Evolutionary conservation across 768 basidiomycete species (phyloP).

Genomic region (Clavulina sp.): DNA sequence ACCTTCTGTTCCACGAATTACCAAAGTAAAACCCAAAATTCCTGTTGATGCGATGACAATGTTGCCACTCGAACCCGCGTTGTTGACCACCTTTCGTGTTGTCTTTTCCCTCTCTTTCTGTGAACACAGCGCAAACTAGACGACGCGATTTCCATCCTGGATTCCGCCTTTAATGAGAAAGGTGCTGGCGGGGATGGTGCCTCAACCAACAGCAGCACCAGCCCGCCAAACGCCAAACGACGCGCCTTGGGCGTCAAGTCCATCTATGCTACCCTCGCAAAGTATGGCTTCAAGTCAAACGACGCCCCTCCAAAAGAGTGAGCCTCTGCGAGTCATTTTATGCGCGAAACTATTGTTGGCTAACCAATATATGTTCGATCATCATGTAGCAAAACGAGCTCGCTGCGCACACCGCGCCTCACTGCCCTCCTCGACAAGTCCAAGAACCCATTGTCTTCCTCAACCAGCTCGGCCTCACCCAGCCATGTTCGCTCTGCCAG

Average conservation of each 20-base stretch:
- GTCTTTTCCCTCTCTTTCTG: background rate
- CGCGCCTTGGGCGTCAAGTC: conserved; percentile 35
- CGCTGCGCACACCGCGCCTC: background rate
- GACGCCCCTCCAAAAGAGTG: background rate
- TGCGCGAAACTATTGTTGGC: no score
- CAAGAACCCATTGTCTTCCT: conserved; percentile 46
- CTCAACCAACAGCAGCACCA: background rate
- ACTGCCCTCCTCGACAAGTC: conserved; percentile 6
- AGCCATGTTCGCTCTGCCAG: conserved; percentile 34
- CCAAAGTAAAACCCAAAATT: conserved; percentile 27
- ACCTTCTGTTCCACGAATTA: conserved; percentile 19
- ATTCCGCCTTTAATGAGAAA: conserved; percentile 36
- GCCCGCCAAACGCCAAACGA: conserved; percentile 30
- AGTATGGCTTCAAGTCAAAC: conserved; percentile 25
- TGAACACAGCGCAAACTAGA: conserved; percentile 55
- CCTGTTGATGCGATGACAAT: no score
- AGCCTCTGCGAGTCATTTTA: no score
- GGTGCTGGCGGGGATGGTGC: conserved; percentile 11
- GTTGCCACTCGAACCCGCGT: background rate
- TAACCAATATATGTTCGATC: no score
- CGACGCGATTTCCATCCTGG: conserved; percentile 57
- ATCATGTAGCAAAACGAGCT: background rate
- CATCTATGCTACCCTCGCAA: conserved; percentile 60
- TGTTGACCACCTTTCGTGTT: background rate
- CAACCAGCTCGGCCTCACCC: conserved; percentile 26